Base-by-base conservation (phyloP, 1,284 basidiomycete species). In the Ustilago bromivora region DNA sequence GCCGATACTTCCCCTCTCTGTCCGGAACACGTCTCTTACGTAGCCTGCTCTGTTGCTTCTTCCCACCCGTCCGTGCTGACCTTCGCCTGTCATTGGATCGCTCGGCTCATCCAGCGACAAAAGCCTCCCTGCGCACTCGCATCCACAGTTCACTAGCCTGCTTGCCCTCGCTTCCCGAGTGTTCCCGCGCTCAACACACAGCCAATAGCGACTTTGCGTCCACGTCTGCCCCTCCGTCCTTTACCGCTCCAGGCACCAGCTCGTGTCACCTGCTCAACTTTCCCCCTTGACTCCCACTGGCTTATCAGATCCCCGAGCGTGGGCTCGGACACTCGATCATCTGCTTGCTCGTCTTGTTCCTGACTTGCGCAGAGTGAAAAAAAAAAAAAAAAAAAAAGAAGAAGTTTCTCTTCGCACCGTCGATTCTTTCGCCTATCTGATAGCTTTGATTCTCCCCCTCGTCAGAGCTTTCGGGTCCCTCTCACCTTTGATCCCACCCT, bases 81-180 rank as follows among this genome's bases (percentile, higher is more conserved):
- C n/a, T 4, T 10, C 7, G 15, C 12, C n/a, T 40, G 49, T 35
- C 62, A 49, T 57, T 41, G 54, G 54, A 38, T 35, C 40, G 23
- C 41, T 56, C 52, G 53, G 34, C 35, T 47, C 60, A 47, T 55
- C 52, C 38, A 32, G 17, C 19, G 8, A 4, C 38, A 12, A 28
- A 35, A 31, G 9, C 56, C 56, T 47, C 56, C 11, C 28, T 57
- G 41, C 52, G 23, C 49, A 17, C 23, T 35, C 19, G 38, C 51
- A 35, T 54, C 61, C 17, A 49, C 43, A 53, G 57, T 23, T 36
- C 34, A 34, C 12, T 43, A 34, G 34, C 19, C 11, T 47, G 17
- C 64, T 66, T 54, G 57, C 52, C 57, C 51, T 59, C 51, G 35
- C 12, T 65, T n/a, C 62, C 62, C 56, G 58, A 36, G 13, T 19